Percentiles rank a stretch among this genome's conserved stretches.
Evolutionary conservation across 2,329 filamentous ascomycete genomes (phyloP).

Genomic region (Aspergillus nomiae): DNA sequence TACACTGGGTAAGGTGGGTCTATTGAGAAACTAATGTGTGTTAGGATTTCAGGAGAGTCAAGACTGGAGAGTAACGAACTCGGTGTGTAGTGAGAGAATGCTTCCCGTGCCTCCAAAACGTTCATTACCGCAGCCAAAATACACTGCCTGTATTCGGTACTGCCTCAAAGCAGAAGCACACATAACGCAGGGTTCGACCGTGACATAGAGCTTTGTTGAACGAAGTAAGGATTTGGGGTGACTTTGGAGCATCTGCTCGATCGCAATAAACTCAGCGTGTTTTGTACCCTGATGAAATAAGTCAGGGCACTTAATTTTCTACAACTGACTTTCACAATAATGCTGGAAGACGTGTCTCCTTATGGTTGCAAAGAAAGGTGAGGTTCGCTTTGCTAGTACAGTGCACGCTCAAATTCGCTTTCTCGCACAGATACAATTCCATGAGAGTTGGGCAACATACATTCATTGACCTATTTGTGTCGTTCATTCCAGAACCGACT

Average conservation of each 20-base stretch:
- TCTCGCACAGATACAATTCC: background rate
- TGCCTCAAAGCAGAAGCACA: constrained; percentile 91
- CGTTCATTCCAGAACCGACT: constrained; percentile 92
- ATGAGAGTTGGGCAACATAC: constrained; percentile 37
- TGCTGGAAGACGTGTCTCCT: background rate
- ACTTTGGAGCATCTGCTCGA: constrained; percentile 65
- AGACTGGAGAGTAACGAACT: constrained; percentile 45
- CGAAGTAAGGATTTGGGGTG: constrained; percentile 69
- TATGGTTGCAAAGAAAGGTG: background rate
- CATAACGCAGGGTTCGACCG: constrained; percentile 98
- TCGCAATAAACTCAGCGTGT: constrained; percentile 92
- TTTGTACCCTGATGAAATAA: constrained; percentile 70
- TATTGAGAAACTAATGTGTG: constrained; percentile 61
- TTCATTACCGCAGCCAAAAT: constrained; percentile 94
- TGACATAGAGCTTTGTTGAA: constrained; percentile 86
- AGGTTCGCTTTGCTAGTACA: background rate
- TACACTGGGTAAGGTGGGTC: constrained; percentile 80
- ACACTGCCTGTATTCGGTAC: constrained; percentile 83
- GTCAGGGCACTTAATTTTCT: background rate
- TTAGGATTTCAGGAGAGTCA: constrained; percentile 13
- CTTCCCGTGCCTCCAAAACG: constrained; percentile 96
- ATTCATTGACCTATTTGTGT: constrained; percentile 84
- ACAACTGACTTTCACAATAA: background rate
- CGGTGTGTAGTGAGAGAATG: constrained; percentile 82
- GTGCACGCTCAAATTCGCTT: background rate